Conservation (phyloP, 331 rosid genomes). For the Ulmus americana region DNA sequence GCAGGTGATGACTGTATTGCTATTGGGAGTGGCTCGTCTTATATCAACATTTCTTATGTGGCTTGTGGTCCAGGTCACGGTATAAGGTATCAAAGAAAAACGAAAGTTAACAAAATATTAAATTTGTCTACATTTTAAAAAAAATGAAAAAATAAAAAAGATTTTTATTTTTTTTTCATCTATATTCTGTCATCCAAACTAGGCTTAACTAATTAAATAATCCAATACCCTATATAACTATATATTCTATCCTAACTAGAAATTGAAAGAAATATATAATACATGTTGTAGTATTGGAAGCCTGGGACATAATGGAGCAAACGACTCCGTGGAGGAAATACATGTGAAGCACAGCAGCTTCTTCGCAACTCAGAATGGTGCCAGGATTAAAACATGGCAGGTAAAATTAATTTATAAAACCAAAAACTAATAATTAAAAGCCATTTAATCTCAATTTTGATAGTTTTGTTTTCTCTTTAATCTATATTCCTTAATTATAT, state of each 20-base stretch:
- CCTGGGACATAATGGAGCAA: slow-evolving; percentile 17
- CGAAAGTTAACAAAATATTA: too few species aligned
- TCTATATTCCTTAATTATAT: background rate
- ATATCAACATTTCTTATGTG: slow-evolving; percentile 16
- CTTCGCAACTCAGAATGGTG: slow-evolving; percentile 24
- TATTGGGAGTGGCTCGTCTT: slow-evolving; percentile 15
- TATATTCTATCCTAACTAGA: too few species aligned
- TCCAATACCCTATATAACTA: too few species aligned
- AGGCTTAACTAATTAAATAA: too few species aligned
- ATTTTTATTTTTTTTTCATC: too few species aligned
- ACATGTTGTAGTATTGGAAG: slow-evolving; percentile 34
- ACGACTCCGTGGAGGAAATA: slow-evolving; percentile 27
- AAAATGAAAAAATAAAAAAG: too few species aligned
- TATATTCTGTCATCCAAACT: too few species aligned
- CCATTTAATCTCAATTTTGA: too few species aligned
- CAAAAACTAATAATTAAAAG: too few species aligned
- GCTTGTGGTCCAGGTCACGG: slow-evolving; percentile 48
- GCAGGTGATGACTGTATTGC: slow-evolving; percentile 46
- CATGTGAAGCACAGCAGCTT: slow-evolving; percentile 24
- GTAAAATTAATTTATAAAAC: background rate
- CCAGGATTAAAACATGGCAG: slow-evolving; percentile 37
- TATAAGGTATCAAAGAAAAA: slow-evolving; percentile 30
- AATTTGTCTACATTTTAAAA: too few species aligned
- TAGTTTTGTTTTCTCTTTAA: too few species aligned
- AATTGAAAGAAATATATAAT: too few species aligned